Evolutionary conservation across 2,329 filamentous ascomycete genomes (phyloP), one percentile per base, ranked within the genome.

Genomic region (Arthrinium phaeospermum): DNA sequence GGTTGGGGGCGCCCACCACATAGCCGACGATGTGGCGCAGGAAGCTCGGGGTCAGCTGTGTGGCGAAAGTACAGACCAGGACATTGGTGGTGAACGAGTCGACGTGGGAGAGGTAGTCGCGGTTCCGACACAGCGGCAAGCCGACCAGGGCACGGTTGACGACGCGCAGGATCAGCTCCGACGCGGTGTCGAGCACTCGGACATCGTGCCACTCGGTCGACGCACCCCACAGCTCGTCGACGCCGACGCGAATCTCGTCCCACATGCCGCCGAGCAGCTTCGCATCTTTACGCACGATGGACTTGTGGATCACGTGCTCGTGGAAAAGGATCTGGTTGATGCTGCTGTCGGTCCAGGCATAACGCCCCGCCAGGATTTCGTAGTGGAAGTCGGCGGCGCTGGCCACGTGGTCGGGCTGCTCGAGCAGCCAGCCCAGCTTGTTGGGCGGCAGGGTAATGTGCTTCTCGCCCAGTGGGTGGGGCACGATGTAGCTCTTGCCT

Each of bases 261-360:
- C 64, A 68, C 64, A 68, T 68, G 41, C 41, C 64, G n/a, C 37
- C 41, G 64, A 68, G 64, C 19, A 68, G 64, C 41, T 68, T 68
- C 64, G 37, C 64, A n/a, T 68, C 64, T 41, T 68, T 68, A 41
- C 64, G 64, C 41, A 44, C 41, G n/a, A 68, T 68, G 41, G 45
- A 68, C 64, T 46, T 68, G 64, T 68, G 64, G n/a, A 68, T 68
- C 41, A 68, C 64, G 41, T 68, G 64, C 64, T 68, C 64, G 41
- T 68, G 64, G 64, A 68, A 68, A 5, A 45, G 64, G n/a, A 46
- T 27, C 64, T 37, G 64, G 64, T 68, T 68, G 41, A 68, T 45
- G 30, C 37, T 24, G 12, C 41, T 27, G 37, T 68, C 64, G 41
- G 64, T 68, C 64, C 64, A 68, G 37, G 64, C 64, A 19, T 68